Conservation (phyloP, 495 filamentous ascomycete genomes). For the Astrothelium subdiscretum region DNA sequence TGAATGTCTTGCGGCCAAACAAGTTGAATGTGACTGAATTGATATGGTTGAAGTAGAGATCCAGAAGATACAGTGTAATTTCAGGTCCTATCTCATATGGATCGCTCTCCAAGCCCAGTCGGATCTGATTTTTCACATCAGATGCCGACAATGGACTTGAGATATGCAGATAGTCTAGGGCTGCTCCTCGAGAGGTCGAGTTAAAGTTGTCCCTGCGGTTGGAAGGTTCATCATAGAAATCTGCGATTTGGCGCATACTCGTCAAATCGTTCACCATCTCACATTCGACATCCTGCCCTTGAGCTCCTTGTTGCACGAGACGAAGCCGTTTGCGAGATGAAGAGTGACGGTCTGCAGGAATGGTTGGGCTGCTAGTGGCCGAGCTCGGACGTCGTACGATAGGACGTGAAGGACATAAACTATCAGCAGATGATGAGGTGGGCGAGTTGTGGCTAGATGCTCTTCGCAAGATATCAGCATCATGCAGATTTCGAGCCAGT, state of each 20-base stretch:
- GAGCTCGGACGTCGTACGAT: background rate
- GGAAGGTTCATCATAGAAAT: background rate
- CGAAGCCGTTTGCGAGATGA: background rate
- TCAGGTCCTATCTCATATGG: constrained; percentile 40
- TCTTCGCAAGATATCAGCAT: background rate
- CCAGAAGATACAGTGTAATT: constrained; percentile 38
- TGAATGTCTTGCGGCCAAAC: constrained; percentile 42
- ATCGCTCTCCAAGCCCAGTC: constrained; percentile 42
- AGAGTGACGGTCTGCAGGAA: background rate
- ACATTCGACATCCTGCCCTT: background rate
- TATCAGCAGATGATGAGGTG: background rate
- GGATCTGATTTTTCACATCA: background rate
- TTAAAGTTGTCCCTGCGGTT: background rate
- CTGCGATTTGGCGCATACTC: background rate
- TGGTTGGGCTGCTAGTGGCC: background rate
- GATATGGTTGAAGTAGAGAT: constrained; percentile 42
- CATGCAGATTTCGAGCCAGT: background rate
- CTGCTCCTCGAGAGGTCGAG: background rate
- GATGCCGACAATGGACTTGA: background rate
- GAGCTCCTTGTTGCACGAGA: background rate
- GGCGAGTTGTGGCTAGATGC: background rate
- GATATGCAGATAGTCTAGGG: background rate
- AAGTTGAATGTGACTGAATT: constrained; percentile 44
- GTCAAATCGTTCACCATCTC: background rate
- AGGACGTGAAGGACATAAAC: background rate